Conservation (phyloP, 192 early-diverging fungal genomes). For the Globomyces pollinis-pini region DNA sequence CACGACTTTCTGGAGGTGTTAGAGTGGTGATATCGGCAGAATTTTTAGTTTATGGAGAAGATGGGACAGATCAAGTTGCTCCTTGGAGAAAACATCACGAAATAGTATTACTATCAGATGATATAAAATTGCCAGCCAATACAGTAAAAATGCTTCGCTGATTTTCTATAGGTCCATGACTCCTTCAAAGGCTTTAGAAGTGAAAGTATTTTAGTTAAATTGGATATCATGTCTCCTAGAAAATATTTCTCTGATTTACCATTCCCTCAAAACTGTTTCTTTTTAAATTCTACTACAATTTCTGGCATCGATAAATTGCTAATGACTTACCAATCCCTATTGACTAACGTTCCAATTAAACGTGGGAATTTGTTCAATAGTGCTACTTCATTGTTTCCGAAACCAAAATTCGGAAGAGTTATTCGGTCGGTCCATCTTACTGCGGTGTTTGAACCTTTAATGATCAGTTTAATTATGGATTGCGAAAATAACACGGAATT, state of each 20-base stretch:
- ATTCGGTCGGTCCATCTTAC: conserved; percentile 30
- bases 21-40: conserved; percentile 25
- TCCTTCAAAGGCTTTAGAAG: conserved; percentile 35
- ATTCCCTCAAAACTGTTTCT: conserved; percentile 26
- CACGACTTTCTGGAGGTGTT: conserved; percentile 35
- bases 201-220: conserved; percentile 18
- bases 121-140: conserved; percentile 11
- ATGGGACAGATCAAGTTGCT: too few species aligned
- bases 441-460: conserved; percentile 30
- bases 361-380: conserved; percentile 29
- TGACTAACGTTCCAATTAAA: conserved; percentile 41
- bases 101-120: conserved; percentile 25
- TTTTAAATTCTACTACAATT: conserved; percentile 28
- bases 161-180: conserved; percentile 20
- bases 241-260: conserved; percentile 16
- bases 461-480: conserved; percentile 34
- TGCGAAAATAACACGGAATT: conserved; percentile 27
- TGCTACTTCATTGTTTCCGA: conserved; percentile 15
- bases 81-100: conserved; percentile 27
- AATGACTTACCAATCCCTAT: conserved; percentile 41
- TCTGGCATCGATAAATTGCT: conserved; percentile 23
- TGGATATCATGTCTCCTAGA: conserved; percentile 29
- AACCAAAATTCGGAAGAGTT: conserved; percentile 39
- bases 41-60: conserved; percentile 13
- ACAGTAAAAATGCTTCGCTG: neutral